Evolutionary conservation across 1,139 yeast species (phyloP).

Genomic region (Wickerhamiella infanticola): DNA sequence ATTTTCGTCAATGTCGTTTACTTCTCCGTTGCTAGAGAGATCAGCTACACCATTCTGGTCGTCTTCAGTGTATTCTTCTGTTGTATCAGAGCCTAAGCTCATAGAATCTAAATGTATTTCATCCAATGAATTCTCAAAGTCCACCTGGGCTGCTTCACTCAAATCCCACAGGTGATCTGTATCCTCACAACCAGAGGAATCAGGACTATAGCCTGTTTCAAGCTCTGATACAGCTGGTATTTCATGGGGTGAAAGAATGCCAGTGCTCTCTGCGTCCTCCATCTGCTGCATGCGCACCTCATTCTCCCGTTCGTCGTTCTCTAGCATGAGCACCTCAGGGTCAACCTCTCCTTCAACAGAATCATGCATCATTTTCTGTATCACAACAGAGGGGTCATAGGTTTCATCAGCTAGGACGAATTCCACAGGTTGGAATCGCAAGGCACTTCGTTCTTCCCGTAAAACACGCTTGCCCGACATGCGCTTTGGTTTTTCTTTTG

Average conservation of each 20-base stretch:
- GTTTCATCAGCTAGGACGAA: constrained; percentile 8
- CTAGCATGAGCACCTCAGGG: not conserved
- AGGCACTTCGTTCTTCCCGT: not conserved
- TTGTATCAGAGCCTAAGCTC: not conserved
- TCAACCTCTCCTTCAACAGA: not conserved
- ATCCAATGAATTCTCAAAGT: not conserved
- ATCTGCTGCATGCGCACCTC: not conserved
- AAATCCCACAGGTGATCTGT: not conserved
- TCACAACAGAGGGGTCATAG: constrained; percentile 1
- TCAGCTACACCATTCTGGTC: not conserved
- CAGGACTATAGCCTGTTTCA: not conserved
- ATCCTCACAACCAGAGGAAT: not conserved
- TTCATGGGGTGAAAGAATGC: not conserved
- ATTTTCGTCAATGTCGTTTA: not conserved
- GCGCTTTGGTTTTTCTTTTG: not conserved
- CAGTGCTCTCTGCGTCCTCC: no score
- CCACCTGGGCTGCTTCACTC: not conserved
- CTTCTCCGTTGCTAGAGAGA: not conserved
- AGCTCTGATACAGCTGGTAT: not conserved
- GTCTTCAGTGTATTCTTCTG: not conserved
- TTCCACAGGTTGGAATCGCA: constrained; percentile 10
- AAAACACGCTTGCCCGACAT: not conserved
- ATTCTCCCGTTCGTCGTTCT: not conserved
- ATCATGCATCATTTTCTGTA: not conserved
- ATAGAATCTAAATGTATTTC: not conserved